Evolutionary conservation across 495 filamentous ascomycete genomes (phyloP), one percentile per base, ranked within the genome.

Genomic region (Podospora pseudocomata): DNA sequence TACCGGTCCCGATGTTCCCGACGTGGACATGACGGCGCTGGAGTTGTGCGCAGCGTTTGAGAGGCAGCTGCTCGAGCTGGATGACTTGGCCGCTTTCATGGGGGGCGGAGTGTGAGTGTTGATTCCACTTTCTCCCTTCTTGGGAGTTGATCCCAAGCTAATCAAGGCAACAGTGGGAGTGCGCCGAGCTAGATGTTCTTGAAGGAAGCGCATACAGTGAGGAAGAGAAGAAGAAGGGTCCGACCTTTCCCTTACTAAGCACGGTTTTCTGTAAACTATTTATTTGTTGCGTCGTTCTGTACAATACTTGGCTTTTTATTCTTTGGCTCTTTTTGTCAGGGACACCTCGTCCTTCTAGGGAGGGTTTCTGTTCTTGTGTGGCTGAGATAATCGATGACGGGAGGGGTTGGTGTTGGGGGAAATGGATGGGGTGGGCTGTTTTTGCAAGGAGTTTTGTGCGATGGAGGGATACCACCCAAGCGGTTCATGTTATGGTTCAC

Each of bases 71-170:
- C 73, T 84, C 5, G 82, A 84, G 68, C 67, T 84, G 5, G 82
- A 84, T 54, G 82, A 84, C 65, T 75, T 84, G 13, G 82, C 82
- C 32, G 82, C 82, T 6, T 84, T 84, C 49, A 84, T 84, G 82
- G 82, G 82, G 6, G 82, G 82, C 28, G 82, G 82, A 59, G 82
- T 84, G 67, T 84, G 63, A 80, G 74, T 23, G 23, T 74, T 9
- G 6, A 39, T 63, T 20, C 61, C 19, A 28, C 27, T 67, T 65
- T 64, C 26, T 56, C 56, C 30, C 65, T 26, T 18, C 66, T 49
- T 49, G 39, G 39, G 39, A 49, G 39, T 49, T 16, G 15, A 49
- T 16, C 39, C 9, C 39, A 49, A 49, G 39, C 39, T 49, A 49
- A 49, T 16, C 39, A 16, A 49, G 5, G 15, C 39, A 6, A 49